Evolutionary conservation across 345 rosid genomes (phyloP).

Genomic region (Arabis alpina): DNA sequence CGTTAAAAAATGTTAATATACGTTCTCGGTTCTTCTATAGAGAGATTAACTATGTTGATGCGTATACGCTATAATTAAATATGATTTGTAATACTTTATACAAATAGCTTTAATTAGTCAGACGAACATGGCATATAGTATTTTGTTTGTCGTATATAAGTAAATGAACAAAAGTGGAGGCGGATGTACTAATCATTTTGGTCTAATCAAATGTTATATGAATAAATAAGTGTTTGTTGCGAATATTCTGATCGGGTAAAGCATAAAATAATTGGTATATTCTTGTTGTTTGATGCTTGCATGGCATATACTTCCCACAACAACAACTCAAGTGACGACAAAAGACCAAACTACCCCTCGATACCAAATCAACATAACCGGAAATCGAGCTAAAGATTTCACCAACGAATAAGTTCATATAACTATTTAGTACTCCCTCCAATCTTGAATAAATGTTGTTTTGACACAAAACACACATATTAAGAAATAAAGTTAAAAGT

Average conservation of each 20-base stretch:
- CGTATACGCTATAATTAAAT: constrained; percentile 28
- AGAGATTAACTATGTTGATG: constrained; percentile 3
- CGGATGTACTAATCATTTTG: constrained; percentile 20
- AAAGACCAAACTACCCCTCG: constrained; percentile 34
- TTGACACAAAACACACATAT: no score
- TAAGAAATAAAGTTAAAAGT: no score
- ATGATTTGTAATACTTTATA: constrained; percentile 3
- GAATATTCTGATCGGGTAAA: constrained; percentile 41
- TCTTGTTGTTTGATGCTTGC: constrained; percentile 42
- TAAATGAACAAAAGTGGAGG: constrained; percentile 15
- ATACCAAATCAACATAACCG: background rate
- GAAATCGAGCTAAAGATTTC: background rate
- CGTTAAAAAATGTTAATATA: background rate
- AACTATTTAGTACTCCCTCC: no score
- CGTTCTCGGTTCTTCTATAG: no score
- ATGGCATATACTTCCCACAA: constrained; percentile 39
- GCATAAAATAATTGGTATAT: constrained; percentile 39
- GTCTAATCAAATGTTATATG: constrained; percentile 15
- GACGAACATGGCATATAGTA: background rate
- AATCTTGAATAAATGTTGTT: no score
- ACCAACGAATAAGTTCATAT: no score
- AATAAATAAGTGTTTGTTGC: constrained; percentile 2
- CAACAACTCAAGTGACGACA: background rate
- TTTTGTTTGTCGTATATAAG: background rate
- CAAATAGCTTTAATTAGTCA: background rate